Percentiles rank a stretch among this genome's conserved stretches.
Conservation (phyloP, 2,329 filamentous ascomycete genomes). For the Penicillium sclerotiorum region DNA sequence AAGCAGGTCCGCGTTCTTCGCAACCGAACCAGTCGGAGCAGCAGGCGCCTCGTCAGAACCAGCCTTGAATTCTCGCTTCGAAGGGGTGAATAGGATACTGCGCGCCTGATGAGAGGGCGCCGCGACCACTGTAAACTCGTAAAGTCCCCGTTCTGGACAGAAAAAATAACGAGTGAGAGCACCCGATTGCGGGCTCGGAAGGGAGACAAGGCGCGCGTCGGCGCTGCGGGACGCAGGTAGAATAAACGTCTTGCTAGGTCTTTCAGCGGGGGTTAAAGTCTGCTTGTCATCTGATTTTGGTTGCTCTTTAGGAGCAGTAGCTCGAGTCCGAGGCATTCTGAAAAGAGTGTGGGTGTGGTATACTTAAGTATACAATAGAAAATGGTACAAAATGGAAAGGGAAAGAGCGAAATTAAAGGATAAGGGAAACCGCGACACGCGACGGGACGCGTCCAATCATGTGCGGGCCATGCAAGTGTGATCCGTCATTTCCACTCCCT, state of each 20-base stretch:
- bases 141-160: slow-evolving; percentile 60
- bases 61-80: slow-evolving; percentile 11
- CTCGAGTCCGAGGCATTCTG: slow-evolving; percentile 38
- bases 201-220: slow-evolving; percentile 57
- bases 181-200: slow-evolving; percentile 57
- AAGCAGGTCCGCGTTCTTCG: slow-evolving; percentile 72
- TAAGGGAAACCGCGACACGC: slow-evolving; percentile 31
- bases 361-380: neutral
- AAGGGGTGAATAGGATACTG: slow-evolving; percentile 58
- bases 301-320: slow-evolving; percentile 22
- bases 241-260: slow-evolving; percentile 56
- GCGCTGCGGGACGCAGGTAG: slow-evolving; percentile 56
- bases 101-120: slow-evolving; percentile 53
- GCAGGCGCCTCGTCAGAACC: slow-evolving; percentile 18
- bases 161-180: slow-evolving; percentile 58
- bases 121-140: slow-evolving; percentile 62
- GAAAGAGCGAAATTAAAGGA: slow-evolving; percentile 16
- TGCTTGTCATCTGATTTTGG: slow-evolving; percentile 23
- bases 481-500: slow-evolving; percentile 23
- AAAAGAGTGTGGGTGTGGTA: neutral
- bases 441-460: slow-evolving; percentile 31
- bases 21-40: slow-evolving; percentile 54
- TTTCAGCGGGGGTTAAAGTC: slow-evolving; percentile 25
- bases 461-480: slow-evolving; percentile 19
- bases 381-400: slow-evolving; percentile 2